These are phyloP conservation scores for Przewalskia tangutica DNA, from an alignment of 257 asterid genomes.

Conservation along the genomic window DNA sequence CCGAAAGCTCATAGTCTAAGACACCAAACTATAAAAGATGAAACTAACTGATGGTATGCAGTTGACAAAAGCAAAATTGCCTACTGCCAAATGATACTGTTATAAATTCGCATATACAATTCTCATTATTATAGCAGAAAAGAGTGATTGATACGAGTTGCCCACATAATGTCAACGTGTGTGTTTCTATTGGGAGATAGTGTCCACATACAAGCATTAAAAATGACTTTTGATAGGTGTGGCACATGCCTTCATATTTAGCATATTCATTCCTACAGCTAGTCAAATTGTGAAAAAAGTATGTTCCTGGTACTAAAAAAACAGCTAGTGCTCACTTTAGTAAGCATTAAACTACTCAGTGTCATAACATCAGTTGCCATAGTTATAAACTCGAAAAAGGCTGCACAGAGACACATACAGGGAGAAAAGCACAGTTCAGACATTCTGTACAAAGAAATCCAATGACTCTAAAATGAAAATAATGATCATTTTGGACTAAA, in stretches of 20 bases:
- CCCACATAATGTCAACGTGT: neutral
- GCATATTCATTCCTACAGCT: neutral
- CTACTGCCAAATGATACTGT: neutral
- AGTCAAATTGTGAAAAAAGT: neutral
- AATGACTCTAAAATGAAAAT: neutral
- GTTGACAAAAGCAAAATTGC: neutral
- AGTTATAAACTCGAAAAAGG: neutral
- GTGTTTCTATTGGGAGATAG: neutral
- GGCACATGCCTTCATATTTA: neutral
- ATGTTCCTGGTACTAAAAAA: neutral
- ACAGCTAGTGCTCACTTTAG: neutral
- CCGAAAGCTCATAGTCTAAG: neutral
- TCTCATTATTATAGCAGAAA: neutral
- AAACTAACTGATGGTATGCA: neutral
- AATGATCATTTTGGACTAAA: neutral
- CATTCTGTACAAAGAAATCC: neutral
- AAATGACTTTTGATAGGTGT: neutral
- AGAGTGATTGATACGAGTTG: neutral
- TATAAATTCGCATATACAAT: neutral
- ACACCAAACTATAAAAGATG: neutral
- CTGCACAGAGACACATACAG: neutral
- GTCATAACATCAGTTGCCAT: neutral
- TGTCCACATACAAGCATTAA: neutral
- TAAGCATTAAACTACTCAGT: neutral
- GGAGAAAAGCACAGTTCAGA: neutral